Evolutionary conservation across 495 filamentous ascomycete species (phyloP).

Genomic region (Neurospora sp.): DNA sequence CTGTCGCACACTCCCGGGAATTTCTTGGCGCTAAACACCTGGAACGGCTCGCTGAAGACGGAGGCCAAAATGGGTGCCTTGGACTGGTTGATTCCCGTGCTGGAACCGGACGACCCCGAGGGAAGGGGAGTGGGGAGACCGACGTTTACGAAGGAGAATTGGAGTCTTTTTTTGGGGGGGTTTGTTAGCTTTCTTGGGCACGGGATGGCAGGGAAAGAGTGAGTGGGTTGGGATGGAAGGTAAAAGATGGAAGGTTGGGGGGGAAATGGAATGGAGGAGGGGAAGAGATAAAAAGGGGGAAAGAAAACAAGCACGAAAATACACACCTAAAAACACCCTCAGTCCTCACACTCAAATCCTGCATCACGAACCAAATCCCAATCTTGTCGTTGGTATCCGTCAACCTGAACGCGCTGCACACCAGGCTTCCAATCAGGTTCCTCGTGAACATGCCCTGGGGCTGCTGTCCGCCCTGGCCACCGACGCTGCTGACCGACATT

Average conservation of each 20-base stretch:
- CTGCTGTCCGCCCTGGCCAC: constrained; percentile 9
- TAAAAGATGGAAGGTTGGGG: no score
- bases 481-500: constrained; percentile 22
- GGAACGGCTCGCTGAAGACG: constrained; percentile 82
- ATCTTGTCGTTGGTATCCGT: constrained; percentile 73
- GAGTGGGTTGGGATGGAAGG: background rate
- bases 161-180: constrained; percentile 23
- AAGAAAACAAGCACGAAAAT: no score
- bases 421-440: constrained; percentile 89
- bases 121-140: constrained; percentile 29
- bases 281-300: background rate
- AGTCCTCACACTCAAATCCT: constrained; percentile 88
- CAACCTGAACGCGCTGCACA: constrained; percentile 81
- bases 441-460: constrained; percentile 89
- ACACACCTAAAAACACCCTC: constrained; percentile 82
- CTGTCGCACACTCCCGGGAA: constrained; percentile 96
- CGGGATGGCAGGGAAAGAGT: no score
- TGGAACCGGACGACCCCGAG: constrained; percentile 10
- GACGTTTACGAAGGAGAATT: constrained; percentile 72
- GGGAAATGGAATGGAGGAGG: background rate
- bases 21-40: constrained; percentile 93
- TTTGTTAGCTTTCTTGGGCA: background rate
- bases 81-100: constrained; percentile 55
- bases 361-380: constrained; percentile 94
- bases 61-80: constrained; percentile 39